Evolutionary conservation across 371 early-diverging fungal species (phyloP), one percentile per base, ranked within the genome.

Genomic region (Zychaea mexicana): DNA sequence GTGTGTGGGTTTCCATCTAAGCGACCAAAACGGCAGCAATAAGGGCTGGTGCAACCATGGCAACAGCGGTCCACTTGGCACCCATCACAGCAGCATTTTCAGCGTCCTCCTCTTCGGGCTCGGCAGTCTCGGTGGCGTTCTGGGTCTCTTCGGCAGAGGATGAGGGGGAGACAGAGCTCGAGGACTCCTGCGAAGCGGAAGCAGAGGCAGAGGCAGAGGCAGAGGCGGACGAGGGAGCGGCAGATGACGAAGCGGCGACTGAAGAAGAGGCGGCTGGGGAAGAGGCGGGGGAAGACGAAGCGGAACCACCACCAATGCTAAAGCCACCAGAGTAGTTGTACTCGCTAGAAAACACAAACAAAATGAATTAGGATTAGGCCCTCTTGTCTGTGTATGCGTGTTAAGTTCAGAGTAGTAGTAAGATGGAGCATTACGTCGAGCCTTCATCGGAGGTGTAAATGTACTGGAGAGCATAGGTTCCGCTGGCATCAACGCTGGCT

Each of bases 251-350:
- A 1, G n/a, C 53, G 3, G 56, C 17, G 8, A 36, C 21, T 22
- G 56, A 56, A 19, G 36, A 5, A 57, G 57, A 31, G 26, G 33
- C 57, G n/a, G 26, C 22, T 26, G 45, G 46, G 32, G 63, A 62
- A 1, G 62, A 54, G 24, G 63, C 21, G 22, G 49, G 32, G 15
- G 54, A 54, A 49, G 42, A 9, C 2, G 57, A 33, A 6, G 33
- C 57, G n/a, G 13, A 12, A 32, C 64, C 64, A 42, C 52, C 55
- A 15, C 17, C 13, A 12, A 65, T 54, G 26, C 28, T 28, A 54
- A 65, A 65, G 10, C 28, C 32, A 27, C 49, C 65, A 4, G 65
- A 65, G 36, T 60, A 65, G 9, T 60, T 47, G 31, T 52, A 65
- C 10, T 27, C 45, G 30, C 65, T 65, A 28, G 26, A 42, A 2